phyloP scores from a whole-genome alignment of 2,329 filamentous ascomycete species.

The Pestalotiopsis sp. region DNA sequence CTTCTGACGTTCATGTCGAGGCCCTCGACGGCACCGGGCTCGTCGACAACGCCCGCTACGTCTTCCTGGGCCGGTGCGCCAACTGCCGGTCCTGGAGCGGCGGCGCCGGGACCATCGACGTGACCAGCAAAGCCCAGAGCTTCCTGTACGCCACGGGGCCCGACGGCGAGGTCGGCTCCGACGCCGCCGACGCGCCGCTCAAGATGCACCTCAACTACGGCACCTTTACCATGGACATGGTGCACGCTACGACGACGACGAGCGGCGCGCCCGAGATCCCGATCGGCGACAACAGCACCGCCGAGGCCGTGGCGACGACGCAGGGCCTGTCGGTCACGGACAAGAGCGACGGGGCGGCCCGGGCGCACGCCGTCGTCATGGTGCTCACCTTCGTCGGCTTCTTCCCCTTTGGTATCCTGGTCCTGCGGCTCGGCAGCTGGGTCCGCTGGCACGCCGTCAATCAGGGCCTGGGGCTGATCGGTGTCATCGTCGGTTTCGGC shows the following conservation, averaged over 20 bases:
- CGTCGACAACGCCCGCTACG: slow-evolving; percentile 42
- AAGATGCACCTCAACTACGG: slow-evolving; percentile 57
- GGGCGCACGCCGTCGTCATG: slow-evolving; percentile 55
- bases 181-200: slow-evolving; percentile 45
- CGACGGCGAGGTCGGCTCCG: slow-evolving; percentile 40
- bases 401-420: slow-evolving; percentile 56
- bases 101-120: slow-evolving; percentile 46
- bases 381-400: slow-evolving; percentile 55
- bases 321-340: slow-evolving; percentile 27
- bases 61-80: slow-evolving; percentile 53
- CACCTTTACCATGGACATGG: slow-evolving; percentile 57
- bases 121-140: slow-evolving; percentile 45
- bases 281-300: slow-evolving; percentile 25
- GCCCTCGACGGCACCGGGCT: slow-evolving; percentile 51
- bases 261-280: slow-evolving; percentile 46
- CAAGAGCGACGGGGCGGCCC: slow-evolving; percentile 39
- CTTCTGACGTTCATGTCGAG: slow-evolving; percentile 43
- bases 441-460: slow-evolving; percentile 57
- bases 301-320: slow-evolving; percentile 30
- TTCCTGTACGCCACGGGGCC: slow-evolving; percentile 62
- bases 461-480: slow-evolving; percentile 50
- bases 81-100: slow-evolving; percentile 55
- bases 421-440: slow-evolving; percentile 52
- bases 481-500: slow-evolving; percentile 51
- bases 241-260: slow-evolving; percentile 39